Base-by-base conservation (phyloP, 2,329 filamentous ascomycete genomes). In the Diplodia intermedia region DNA sequence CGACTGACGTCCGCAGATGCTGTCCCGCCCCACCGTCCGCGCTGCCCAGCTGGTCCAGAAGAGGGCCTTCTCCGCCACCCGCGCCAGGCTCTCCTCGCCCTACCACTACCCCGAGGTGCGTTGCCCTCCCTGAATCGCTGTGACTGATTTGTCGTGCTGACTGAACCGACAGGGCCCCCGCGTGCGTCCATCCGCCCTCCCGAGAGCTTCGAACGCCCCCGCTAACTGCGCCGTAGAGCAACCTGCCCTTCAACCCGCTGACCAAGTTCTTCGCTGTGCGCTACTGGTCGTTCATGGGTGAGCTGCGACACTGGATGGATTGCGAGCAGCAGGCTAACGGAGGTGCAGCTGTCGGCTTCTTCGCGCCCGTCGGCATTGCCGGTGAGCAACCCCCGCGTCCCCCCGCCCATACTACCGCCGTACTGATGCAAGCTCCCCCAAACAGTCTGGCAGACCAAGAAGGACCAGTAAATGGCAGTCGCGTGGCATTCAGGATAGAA, bases 211-310 rank as follows among this genome's bases (percentile, higher is more conserved):
- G 40, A 40, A 20, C 56, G 23, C 12, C 15, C 9, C 55, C 14
- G 29, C 66, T 67, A 26, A 67, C 49, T n/a, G 5, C 94, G 73
- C 92, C 94, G 78, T 91, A 93, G 83, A 90, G 87, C 86, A 98
- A 97, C 88, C 84, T 99, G 73, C 95, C 95, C 73, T 99, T 99
- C 89, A 97, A 99, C 87, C 91, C 95, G 74, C 86, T 92, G 84
- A 94, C 90, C 79, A 92, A 89, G 84, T 91, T 86, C 84, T 99
- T 99, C 81, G 88, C 85, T 73, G 71, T 92, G 75, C 87, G 90
- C 83, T 99, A 91, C 89, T 96, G 93, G 91, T 79, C 79, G 71
- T 95, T 91, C 85, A 90, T 90, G 86, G 80, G 90, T 91, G 79
- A 71, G 85, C 63, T 36, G 8, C n/a, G 15, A 18, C 47, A 26